Percentiles rank a stretch among this genome's conserved stretches.
These are phyloP conservation scores for Fomitopsis schrenkii DNA, from an alignment of 1,284 basidiomycete species.

Conservation along the genomic window DNA sequence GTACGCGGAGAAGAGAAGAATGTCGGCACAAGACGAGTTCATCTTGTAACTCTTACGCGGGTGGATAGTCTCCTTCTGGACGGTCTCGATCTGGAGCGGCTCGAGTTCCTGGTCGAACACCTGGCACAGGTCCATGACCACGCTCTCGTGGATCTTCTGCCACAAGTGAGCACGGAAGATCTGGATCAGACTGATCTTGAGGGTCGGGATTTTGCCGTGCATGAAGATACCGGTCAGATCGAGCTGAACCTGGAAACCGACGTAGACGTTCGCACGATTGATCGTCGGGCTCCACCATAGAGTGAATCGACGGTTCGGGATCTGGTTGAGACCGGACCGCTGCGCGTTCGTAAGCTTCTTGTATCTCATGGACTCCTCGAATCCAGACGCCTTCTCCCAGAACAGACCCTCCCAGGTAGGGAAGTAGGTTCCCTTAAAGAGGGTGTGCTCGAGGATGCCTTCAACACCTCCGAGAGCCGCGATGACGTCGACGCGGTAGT, in stretches of 20 bases:
- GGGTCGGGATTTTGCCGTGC: slow-evolving; percentile 97
- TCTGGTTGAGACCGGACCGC: slow-evolving; percentile 95
- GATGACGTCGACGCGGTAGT: slow-evolving; percentile 98
- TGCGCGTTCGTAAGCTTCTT: slow-evolving; percentile 96
- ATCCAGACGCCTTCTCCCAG: slow-evolving; percentile 95
- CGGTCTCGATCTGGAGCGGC: slow-evolving; percentile 97
- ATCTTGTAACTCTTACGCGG: slow-evolving; percentile 99
- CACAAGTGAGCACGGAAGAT: slow-evolving; percentile 99
- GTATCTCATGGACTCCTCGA: slow-evolving; percentile 97
- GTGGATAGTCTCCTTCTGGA: slow-evolving; percentile 99
- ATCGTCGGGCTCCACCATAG: slow-evolving; percentile 99
- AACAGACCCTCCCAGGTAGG: slow-evolving; percentile 92
- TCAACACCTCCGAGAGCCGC: slow-evolving; percentile 98
- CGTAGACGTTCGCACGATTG: slow-evolving; percentile 98
- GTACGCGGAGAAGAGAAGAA: slow-evolving; percentile 94
- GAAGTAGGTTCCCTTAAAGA: slow-evolving; percentile 98
- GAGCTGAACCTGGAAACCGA: slow-evolving; percentile 99
- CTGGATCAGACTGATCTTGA: slow-evolving; percentile 98
- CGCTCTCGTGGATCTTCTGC: slow-evolving; percentile 94
- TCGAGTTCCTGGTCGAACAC: slow-evolving; percentile 99
- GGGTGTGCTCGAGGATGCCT: slow-evolving; percentile 93
- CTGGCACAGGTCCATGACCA: slow-evolving; percentile 99
- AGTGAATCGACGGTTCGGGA: slow-evolving; percentile 99
- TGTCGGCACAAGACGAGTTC: slow-evolving; percentile 97
- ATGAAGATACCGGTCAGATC: slow-evolving; percentile 95